These are phyloP conservation scores for Chalara sp. DNA, from an alignment of 2,329 filamentous ascomycete species.

Conservation along the genomic window DNA sequence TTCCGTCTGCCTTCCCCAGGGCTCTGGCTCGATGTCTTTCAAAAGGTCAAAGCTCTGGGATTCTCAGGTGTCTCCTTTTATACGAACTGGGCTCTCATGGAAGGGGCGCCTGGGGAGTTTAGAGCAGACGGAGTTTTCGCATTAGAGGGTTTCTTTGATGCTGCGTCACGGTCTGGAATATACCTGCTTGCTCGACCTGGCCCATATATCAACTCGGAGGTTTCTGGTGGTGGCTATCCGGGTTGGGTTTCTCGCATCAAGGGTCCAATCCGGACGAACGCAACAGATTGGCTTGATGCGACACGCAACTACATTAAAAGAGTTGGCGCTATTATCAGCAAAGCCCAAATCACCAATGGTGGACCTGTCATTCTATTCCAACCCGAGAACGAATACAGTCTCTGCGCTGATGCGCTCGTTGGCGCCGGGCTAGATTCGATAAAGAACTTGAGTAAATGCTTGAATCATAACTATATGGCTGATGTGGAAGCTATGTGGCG, in stretches of 20 bases:
- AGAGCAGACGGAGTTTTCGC: constrained; percentile 64
- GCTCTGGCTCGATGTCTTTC: constrained; percentile 63
- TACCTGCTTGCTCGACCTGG: constrained; percentile 66
- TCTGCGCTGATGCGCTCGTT: neutral
- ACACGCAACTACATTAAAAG: constrained; percentile 55
- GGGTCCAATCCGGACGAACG: constrained; percentile 53
- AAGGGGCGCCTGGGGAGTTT: constrained; percentile 64
- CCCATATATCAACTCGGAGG: constrained; percentile 66
- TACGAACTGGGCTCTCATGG: constrained; percentile 66
- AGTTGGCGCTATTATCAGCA: constrained; percentile 58
- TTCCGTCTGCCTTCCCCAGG: constrained; percentile 50
- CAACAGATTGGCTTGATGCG: constrained; percentile 52
- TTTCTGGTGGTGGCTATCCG: constrained; percentile 67
- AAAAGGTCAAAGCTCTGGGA: constrained; percentile 73
- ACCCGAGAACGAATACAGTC: constrained; percentile 71
- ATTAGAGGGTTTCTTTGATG: constrained; percentile 66
- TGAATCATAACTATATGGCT: constrained; percentile 32
- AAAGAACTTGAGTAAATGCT: constrained; percentile 35
- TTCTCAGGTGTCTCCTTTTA: constrained; percentile 76
- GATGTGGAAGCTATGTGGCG: neutral
- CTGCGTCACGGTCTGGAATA: constrained; percentile 62
- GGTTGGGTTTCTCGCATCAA: constrained; percentile 68
- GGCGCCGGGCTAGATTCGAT: constrained; percentile 30
- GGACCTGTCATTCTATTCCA: constrained; percentile 69
- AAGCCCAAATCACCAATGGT: constrained; percentile 71